phyloP scores from a whole-genome alignment of 1,284 basidiomycete species.

The Ceratobasidium theobromae region DNA sequence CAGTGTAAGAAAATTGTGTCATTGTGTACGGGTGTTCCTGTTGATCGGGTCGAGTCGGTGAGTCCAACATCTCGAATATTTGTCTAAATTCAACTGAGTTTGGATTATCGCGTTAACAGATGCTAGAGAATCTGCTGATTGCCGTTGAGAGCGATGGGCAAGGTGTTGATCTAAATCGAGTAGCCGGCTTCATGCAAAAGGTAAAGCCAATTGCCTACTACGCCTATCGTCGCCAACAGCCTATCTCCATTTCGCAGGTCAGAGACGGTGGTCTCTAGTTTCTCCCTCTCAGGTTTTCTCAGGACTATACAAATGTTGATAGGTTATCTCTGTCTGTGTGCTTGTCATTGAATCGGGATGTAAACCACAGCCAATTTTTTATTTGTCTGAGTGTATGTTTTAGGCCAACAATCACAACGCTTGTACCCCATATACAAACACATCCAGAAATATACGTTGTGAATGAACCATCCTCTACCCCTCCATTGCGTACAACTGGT shows the following conservation, averaged over 20 bases:
- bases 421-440: neutral
- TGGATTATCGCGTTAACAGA: slow-evolving; percentile 56
- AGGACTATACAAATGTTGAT: neutral
- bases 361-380: slow-evolving; percentile 27
- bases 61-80: slow-evolving; percentile 44
- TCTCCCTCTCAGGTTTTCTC: neutral
- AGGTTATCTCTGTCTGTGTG: slow-evolving; percentile 3
- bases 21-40: slow-evolving; percentile 82
- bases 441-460: neutral
- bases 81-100: neutral
- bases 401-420: neutral
- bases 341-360: slow-evolving; percentile 20
- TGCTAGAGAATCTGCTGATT: slow-evolving; percentile 83
- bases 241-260: slow-evolving; percentile 14
- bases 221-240: neutral
- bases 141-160: slow-evolving; percentile 89
- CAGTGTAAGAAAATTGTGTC: slow-evolving; percentile 91
- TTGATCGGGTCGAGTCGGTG: slow-evolving; percentile 88
- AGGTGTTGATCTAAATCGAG: slow-evolving; percentile 78
- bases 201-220: no score
- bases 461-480: neutral
- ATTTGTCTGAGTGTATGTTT: slow-evolving; percentile 13
- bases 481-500: slow-evolving; percentile 84
- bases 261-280: slow-evolving; percentile 30
- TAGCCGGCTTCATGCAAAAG: slow-evolving; percentile 81